Evolutionary conservation across 202 grass and related monocot species (phyloP), one percentile per base, ranked within the genome.

Genomic region (Cymbopogon flexuosus): DNA sequence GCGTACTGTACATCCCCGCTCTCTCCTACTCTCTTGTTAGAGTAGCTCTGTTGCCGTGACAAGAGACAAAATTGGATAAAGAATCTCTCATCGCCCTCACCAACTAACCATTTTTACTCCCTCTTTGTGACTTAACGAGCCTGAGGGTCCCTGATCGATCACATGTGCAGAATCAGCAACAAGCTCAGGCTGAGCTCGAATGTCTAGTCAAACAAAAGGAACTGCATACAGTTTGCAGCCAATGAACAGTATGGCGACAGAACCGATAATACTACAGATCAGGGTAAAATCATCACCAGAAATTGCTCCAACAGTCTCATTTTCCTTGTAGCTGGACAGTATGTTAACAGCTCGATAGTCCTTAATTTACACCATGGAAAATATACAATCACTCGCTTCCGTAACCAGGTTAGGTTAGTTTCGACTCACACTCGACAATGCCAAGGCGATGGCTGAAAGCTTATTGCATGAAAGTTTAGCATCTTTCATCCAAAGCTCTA

Each of bases 391-490:
- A n/a, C 31, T 45, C 2, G 8, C 47, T 65, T 27, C 18, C 21
- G 8, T 62, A 33, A 51, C 14, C 56, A 71, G 65, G 68, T 84
- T 68, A 87, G 37, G 54, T 57, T 29, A 56, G 29, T 24, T 60
- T 39, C 15, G 6, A 67, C 61, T 68, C 14, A 10, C 42, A 8
- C 23, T n/a, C 4, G 23, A 45, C 14, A 21, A 73, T 8, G 36
- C 46, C 16, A 65, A 56, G 75, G 27, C 60, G 2, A 66, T 34
- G 46, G 1, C 23, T 13, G 8, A 62, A 62, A 23, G 23, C 42
- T 58, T 72, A 72, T 59, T 73, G 36, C 10, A 6, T 49, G 45
- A 87, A 72, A 72, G 15, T 87, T 24, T 31, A 65, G 47, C 73
- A 67, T 67, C 14, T 24, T 61, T 0, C 22, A 83, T 67, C 43